Conservation (phyloP, 768 basidiomycete species). For the Tylopilus balloui region DNA sequence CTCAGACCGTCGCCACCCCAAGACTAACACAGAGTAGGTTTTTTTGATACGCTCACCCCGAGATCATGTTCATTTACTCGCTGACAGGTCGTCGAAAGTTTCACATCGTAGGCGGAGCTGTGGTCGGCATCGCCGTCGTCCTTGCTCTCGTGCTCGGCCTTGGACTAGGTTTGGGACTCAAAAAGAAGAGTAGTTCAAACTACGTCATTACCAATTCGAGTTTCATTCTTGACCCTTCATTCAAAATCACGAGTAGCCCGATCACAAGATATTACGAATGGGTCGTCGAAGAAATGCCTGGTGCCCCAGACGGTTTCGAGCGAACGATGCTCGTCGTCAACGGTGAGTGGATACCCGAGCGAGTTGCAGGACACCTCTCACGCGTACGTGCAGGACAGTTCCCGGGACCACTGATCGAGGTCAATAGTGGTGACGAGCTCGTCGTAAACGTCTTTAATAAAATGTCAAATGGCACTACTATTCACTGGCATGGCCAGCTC, state of each 20-base stretch:
- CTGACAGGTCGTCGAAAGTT: conserved; percentile 20
- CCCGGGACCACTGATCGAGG: conserved; percentile 33
- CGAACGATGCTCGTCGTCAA: conserved; percentile 47
- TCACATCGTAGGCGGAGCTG: conserved; percentile 13
- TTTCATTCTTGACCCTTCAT: conserved; percentile 28
- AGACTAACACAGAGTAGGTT: conserved; percentile 6
- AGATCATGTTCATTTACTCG: background rate
- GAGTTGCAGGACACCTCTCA: background rate
- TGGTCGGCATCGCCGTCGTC: conserved; percentile 10
- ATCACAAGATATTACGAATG: conserved; percentile 43
- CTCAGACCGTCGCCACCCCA: background rate
- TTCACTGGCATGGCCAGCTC: conserved; percentile 36
- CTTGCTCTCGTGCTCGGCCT: conserved; percentile 27
- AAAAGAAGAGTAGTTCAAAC: conserved; percentile 14
- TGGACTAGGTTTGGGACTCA: conserved; percentile 28
- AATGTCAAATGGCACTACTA: conserved; percentile 29
- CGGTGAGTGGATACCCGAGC: conserved; percentile 21
- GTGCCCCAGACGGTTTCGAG: conserved; percentile 40
- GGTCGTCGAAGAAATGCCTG: conserved; percentile 35
- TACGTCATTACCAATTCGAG: conserved; percentile 24
- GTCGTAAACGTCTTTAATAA: conserved; percentile 34
- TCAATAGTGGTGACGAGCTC: conserved; percentile 33
- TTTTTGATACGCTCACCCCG: background rate
- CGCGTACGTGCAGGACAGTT: conserved; percentile 26
- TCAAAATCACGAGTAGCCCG: conserved; percentile 26